A percentile compares a stretch with the other conserved stretches of the same genome.
phyloP scores from a whole-genome alignment of 768 basidiomycete genomes.

The Termitomyces sp. region DNA sequence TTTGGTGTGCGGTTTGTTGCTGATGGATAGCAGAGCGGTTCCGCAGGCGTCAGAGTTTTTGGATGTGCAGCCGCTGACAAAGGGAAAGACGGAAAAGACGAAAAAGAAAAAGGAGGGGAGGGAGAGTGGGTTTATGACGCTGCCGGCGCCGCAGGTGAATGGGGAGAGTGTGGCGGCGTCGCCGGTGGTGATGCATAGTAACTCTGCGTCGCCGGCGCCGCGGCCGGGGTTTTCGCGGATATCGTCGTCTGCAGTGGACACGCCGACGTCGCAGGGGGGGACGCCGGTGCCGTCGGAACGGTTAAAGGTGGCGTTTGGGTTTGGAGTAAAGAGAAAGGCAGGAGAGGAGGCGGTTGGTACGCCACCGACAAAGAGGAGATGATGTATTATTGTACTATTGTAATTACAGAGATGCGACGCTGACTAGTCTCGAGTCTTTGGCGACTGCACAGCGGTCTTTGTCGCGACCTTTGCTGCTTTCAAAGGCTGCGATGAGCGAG shows the following conservation, averaged over 20 bases:
- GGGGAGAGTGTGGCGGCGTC: conserved; percentile 43
- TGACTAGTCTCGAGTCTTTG: conserved; percentile 69
- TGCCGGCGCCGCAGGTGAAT: conserved; percentile 53
- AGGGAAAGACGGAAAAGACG: conserved; percentile 77
- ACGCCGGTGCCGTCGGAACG: conserved; percentile 62
- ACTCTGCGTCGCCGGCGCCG: conserved; percentile 60
- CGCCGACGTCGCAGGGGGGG: conserved; percentile 39
- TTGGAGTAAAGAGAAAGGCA: conserved; percentile 78
- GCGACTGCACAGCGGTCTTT: conserved; percentile 68
- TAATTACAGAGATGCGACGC: conserved; percentile 57
- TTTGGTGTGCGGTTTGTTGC: background rate
- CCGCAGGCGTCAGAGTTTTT: conserved; percentile 82
- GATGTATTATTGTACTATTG: background rate
- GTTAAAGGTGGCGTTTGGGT: conserved; percentile 70
- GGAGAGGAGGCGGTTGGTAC: conserved; percentile 61
- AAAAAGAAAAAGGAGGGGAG: conserved; percentile 80
- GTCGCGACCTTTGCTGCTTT: conserved; percentile 62
- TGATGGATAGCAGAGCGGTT: conserved; percentile 53
- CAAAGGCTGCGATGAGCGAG: conserved; percentile 71
- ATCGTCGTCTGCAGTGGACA: conserved; percentile 50
- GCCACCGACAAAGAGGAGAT: conserved; percentile 60
- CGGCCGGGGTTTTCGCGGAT: conserved; percentile 77
- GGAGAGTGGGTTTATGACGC: conserved; percentile 64
- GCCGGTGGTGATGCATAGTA: conserved; percentile 15
- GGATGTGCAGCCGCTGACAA: conserved; percentile 73